Conservation (phyloP, 2,329 filamentous ascomycete genomes). For the Chaetomiaceae sp. region DNA sequence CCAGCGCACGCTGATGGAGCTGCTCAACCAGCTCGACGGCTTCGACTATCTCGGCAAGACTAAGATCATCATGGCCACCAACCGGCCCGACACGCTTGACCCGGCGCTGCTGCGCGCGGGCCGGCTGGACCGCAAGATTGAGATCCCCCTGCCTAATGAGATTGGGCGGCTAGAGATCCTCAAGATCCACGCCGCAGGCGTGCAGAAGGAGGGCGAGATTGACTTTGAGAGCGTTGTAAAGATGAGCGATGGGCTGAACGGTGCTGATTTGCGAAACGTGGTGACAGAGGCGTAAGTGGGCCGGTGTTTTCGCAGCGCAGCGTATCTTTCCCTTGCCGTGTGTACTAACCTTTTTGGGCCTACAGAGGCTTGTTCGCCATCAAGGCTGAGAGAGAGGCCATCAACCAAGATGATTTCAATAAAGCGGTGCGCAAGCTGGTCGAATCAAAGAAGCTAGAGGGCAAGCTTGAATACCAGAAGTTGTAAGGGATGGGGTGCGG, state of each 20-base stretch:
- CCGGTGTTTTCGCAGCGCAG: neutral
- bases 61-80: slow-evolving; percentile 99
- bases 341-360: slow-evolving; percentile 15
- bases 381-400: slow-evolving; percentile 93
- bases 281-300: slow-evolving; percentile 90
- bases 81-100: slow-evolving; percentile 93
- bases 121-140: slow-evolving; percentile 93
- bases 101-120: slow-evolving; percentile 88
- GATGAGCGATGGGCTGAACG: slow-evolving; percentile 98
- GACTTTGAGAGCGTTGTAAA: slow-evolving; percentile 99
- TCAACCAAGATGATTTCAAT: slow-evolving; percentile 99
- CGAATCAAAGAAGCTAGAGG: slow-evolving; percentile 96
- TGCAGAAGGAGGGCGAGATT: slow-evolving; percentile 88
- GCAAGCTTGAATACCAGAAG: slow-evolving; percentile 97
- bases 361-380: slow-evolving; percentile 88
- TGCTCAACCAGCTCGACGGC: slow-evolving; percentile 96
- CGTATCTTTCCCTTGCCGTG: no score
- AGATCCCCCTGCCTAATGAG: slow-evolving; percentile 95
- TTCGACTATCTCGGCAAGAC: slow-evolving; percentile 99
- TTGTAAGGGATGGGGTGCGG: slow-evolving; percentile 53
- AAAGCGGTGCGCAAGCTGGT: slow-evolving; percentile 97
- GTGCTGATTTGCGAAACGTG: slow-evolving; percentile 94
- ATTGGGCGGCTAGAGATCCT: slow-evolving; percentile 93
- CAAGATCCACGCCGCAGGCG: slow-evolving; percentile 89
- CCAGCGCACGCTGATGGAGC: slow-evolving; percentile 95